These are phyloP conservation scores for Claviceps monticola DNA, from an alignment of 2,329 filamentous ascomycete species.

Conservation along the genomic window DNA sequence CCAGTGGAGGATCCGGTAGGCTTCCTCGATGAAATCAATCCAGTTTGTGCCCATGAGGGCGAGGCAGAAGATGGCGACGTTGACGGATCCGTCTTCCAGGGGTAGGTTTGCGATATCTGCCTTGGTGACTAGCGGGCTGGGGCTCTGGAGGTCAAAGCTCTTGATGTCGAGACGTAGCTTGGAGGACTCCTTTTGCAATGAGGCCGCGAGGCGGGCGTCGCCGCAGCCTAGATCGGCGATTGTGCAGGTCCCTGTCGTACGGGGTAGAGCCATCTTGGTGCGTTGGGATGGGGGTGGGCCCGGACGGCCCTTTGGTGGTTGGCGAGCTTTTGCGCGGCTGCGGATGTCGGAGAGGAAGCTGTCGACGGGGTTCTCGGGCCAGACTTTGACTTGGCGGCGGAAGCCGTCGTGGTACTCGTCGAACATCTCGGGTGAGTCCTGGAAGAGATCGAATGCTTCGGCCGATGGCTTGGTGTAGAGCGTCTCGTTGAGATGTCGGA, in stretches of 20 bases:
- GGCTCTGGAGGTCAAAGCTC: conserved; percentile 77
- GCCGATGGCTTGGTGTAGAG: conserved; percentile 84
- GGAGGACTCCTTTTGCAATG: conserved; percentile 47
- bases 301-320: conserved; percentile 17
- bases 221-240: conserved; percentile 91
- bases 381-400: conserved; percentile 84
- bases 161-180: conserved; percentile 60
- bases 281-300: conserved; percentile 14
- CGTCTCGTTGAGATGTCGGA: conserved; percentile 93
- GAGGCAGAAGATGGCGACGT: conserved; percentile 88
- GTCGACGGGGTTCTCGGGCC: conserved; percentile 94
- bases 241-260: conserved; percentile 57
- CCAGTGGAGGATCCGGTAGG: conserved; percentile 79
- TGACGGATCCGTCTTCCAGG: conserved; percentile 57
- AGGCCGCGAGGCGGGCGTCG: conserved; percentile 66
- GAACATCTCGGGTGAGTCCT: conserved; percentile 81
- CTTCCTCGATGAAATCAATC: conserved; percentile 92
- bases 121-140: conserved; percentile 62
- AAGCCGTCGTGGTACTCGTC: conserved; percentile 94
- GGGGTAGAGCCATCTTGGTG: conserved; percentile 43
- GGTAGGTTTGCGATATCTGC: conserved; percentile 84
- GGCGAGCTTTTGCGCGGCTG: conserved; percentile 44
- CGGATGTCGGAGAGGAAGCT: conserved; percentile 64
- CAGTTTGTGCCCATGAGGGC: conserved; percentile 99
- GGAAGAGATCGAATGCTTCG: conserved; percentile 73